Evolutionary conservation across 805 yeast species (phyloP).

Genomic region (Cyberlindnera misumaiensis): DNA sequence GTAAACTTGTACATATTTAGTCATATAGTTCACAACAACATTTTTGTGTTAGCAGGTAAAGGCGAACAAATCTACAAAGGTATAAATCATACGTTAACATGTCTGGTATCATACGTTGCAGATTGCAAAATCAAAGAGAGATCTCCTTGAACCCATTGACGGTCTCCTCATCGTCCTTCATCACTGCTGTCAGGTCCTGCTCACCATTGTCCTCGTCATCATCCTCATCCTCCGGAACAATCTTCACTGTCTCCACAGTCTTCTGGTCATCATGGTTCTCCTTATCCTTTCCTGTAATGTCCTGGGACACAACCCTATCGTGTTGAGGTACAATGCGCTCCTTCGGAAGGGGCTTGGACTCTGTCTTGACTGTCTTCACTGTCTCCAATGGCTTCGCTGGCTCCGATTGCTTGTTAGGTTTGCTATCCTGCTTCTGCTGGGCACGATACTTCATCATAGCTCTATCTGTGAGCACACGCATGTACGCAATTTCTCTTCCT

Average conservation of each 20-base stretch:
- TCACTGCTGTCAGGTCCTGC: background rate
- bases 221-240: background rate
- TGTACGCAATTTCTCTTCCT: slow-evolving; percentile 38
- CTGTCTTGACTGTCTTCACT: slow-evolving; percentile 9
- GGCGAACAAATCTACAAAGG: no score
- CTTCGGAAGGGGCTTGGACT: slow-evolving; percentile 4
- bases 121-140: no score
- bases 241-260: background rate
- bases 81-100: no score
- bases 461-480: slow-evolving; percentile 33
- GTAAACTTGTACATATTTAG: slow-evolving; percentile 5
- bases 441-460: slow-evolving; percentile 18
- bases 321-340: slow-evolving; percentile 3
- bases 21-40: background rate
- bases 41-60: no score
- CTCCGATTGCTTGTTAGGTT: slow-evolving; percentile 1
- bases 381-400: slow-evolving; percentile 3
- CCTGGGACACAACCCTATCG: slow-evolving; percentile 15
- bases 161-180: no score
- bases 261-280: slow-evolving; percentile 4
- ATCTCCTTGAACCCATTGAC: no score
- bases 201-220: slow-evolving; percentile 1
- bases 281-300: slow-evolving; percentile 13
- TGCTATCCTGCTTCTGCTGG: slow-evolving; percentile 2
- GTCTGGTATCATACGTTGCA: no score